These are phyloP conservation scores for Strigomonas culicis DNA, from an alignment of 208 protist genomes.

Conservation along the genomic window DNA sequence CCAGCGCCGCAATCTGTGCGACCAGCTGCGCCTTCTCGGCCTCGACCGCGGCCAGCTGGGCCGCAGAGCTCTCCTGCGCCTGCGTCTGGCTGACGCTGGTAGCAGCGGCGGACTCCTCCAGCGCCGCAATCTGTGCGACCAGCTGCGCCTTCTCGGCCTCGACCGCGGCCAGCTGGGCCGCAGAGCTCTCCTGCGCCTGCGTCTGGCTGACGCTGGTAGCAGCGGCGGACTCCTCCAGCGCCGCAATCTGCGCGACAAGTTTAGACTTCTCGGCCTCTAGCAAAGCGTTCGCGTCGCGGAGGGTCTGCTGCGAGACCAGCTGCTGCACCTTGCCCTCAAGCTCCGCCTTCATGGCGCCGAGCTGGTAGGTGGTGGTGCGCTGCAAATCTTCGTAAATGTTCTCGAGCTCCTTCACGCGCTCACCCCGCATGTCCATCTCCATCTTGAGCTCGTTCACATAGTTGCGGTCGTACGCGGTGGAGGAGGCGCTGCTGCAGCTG, in stretches of 20 bases:
- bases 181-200: not conserved
- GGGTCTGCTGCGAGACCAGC: not conserved
- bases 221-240: conserved; percentile 8
- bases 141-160: conserved; percentile 11
- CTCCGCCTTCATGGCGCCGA: conserved; percentile 20
- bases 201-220: not conserved
- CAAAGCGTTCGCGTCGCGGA: not conserved
- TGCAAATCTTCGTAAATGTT: conserved; percentile 25
- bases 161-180: not conserved
- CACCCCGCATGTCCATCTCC: conserved; percentile 35
- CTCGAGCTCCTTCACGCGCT: conserved; percentile 56
- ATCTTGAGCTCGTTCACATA: conserved; percentile 17
- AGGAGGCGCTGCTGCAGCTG: not conserved
- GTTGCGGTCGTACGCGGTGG: conserved; percentile 7
- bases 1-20: not conserved
- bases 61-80: not conserved
- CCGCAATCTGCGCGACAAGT: not conserved
- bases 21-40: conserved; percentile 5
- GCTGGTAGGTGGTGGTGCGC: conserved; percentile 30
- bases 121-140: conserved; percentile 6
- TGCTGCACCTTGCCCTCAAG: conserved; percentile 13
- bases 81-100: not conserved
- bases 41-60: not conserved
- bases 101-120: conserved; percentile 12
- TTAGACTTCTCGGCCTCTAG: conserved; percentile 6